Conservation (phyloP, 1,284 basidiomycete genomes). For the Cryptococcus hybrid region DNA sequence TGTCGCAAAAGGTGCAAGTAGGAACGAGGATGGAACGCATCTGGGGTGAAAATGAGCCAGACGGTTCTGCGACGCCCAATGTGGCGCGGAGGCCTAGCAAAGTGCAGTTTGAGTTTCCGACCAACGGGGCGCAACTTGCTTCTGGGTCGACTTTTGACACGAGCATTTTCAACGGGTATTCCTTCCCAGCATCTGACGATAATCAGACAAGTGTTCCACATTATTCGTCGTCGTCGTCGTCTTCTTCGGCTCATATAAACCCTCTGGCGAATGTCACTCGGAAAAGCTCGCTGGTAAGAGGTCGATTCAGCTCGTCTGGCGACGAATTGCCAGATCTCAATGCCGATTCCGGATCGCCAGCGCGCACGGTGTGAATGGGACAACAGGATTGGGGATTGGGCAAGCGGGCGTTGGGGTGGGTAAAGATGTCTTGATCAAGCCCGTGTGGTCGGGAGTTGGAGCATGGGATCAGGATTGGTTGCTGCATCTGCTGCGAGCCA, state of each 20-base stretch:
- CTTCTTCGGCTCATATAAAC: neutral
- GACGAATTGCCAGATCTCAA: neutral
- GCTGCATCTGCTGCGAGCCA: constrained; percentile 31
- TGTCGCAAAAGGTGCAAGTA: constrained; percentile 30
- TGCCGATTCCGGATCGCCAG: neutral
- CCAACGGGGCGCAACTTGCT: neutral
- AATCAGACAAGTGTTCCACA: neutral
- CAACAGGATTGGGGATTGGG: neutral
- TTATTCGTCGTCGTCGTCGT: neutral
- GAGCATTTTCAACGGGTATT: constrained; percentile 18
- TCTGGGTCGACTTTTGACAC: neutral
- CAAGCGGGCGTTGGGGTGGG: neutral
- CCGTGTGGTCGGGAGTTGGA: constrained; percentile 26
- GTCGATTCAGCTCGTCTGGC: constrained; percentile 8
- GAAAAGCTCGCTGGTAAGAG: constrained; percentile 8
- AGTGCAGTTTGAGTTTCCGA: constrained; percentile 46
- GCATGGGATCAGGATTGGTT: constrained; percentile 47
- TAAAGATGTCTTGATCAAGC: neutral
- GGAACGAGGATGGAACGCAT: neutral
- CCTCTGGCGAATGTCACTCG: neutral
- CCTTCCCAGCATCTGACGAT: constrained; percentile 16
- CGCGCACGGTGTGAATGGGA: neutral
- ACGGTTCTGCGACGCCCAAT: neutral
- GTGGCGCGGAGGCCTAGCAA: constrained; percentile 34
- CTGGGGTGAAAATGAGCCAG: neutral